A percentile compares a stretch with the other conserved stretches of the same genome.
phyloP scores from a whole-genome alignment of 2,329 filamentous ascomycete species.

The Cladophialophora bantiana region DNA sequence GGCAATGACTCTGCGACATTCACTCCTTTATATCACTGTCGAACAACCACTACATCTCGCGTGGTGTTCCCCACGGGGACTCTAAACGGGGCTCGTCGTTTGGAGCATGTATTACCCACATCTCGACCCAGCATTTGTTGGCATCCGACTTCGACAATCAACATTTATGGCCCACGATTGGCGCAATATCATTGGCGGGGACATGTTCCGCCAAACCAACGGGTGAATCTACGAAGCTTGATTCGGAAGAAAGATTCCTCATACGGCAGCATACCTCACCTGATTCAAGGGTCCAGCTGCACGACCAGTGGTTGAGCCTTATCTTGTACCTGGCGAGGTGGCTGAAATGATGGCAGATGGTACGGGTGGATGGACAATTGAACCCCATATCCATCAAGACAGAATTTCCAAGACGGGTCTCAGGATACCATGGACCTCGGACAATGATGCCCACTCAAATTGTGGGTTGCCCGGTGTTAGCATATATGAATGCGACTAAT shows the following conservation, averaged over 20 bases:
- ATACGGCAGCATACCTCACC: background rate
- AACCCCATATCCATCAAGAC: background rate
- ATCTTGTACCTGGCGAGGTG: background rate
- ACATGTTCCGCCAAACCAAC: background rate
- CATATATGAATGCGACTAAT: background rate
- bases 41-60: background rate
- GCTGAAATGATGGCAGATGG: background rate
- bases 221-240: background rate
- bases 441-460: background rate
- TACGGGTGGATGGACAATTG: background rate
- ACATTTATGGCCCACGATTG: background rate
- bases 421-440: background rate
- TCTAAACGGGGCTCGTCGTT: background rate
- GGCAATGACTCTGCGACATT: background rate
- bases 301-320: background rate
- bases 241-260: constrained; percentile 1
- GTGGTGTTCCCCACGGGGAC: constrained; percentile 5
- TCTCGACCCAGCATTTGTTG: background rate
- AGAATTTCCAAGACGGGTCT: background rate
- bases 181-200: background rate
- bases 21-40: constrained; percentile 1
- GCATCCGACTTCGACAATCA: background rate
- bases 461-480: background rate
- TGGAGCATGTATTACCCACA: constrained; percentile 1
- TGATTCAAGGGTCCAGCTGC: background rate